These are phyloP conservation scores for Calonectria honghensis DNA, from an alignment of 2,329 filamentous ascomycete genomes.

Conservation along the genomic window DNA sequence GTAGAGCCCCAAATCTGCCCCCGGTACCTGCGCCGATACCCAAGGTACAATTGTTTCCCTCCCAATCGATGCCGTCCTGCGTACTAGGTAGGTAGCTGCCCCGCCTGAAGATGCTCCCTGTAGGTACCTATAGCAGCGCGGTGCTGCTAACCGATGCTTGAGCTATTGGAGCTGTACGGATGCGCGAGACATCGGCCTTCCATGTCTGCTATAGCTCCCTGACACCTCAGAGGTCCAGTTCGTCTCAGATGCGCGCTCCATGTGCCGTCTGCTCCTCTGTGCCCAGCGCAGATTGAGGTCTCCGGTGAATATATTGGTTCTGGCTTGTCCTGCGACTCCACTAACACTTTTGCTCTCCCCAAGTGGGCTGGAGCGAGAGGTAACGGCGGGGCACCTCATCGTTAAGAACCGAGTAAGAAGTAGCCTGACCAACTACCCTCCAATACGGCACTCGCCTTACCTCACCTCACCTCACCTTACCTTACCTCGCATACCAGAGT, in stretches of 20 bases:
- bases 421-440: slow-evolving; percentile 31
- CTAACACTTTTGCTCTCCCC: slow-evolving; percentile 4
- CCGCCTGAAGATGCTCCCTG: slow-evolving; percentile 28
- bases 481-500: slow-evolving; percentile 20
- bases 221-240: not conserved
- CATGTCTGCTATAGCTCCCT: not conserved
- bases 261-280: not conserved
- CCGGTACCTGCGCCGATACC: slow-evolving; percentile 19
- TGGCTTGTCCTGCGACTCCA: slow-evolving; percentile 21
- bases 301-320: slow-evolving; percentile 4
- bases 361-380: slow-evolving; percentile 35
- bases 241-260: not conserved
- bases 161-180: slow-evolving; percentile 16
- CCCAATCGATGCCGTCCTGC: slow-evolving; percentile 17
- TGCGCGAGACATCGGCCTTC: not conserved
- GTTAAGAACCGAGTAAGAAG: slow-evolving; percentile 15
- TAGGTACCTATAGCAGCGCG: slow-evolving; percentile 23
- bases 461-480: slow-evolving; percentile 21
- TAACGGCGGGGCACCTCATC: slow-evolving; percentile 34
- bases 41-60: slow-evolving; percentile 28
- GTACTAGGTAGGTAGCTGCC: slow-evolving; percentile 23
- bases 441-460: slow-evolving; percentile 21
- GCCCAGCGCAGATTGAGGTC: not conserved
- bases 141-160: slow-evolving; percentile 9
- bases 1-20: not conserved